phyloP scores from a whole-genome alignment of 768 basidiomycete genomes.

The Termitomyces sp. region DNA sequence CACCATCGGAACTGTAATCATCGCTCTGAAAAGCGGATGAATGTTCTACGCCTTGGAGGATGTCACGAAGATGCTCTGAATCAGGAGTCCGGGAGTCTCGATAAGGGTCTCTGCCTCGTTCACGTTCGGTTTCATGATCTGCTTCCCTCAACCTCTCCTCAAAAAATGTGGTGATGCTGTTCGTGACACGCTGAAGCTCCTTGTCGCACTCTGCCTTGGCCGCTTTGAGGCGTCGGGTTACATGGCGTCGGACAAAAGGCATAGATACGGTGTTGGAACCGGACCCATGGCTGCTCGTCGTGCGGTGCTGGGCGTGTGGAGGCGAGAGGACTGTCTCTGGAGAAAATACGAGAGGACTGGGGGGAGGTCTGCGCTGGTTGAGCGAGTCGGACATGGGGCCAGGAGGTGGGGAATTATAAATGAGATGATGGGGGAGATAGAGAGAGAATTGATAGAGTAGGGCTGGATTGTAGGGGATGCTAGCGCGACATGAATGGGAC shows the following conservation, averaged over 20 bases:
- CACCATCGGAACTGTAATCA: slow-evolving; percentile 77
- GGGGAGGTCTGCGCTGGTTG: slow-evolving; percentile 54
- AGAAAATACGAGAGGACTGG: slow-evolving; percentile 79
- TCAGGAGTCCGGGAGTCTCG: slow-evolving; percentile 58
- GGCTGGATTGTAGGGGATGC: slow-evolving; percentile 3
- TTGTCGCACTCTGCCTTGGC: slow-evolving; percentile 97
- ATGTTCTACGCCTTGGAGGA: slow-evolving; percentile 57
- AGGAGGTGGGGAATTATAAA: slow-evolving; percentile 8
- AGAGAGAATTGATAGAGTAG: slow-evolving; percentile 3
- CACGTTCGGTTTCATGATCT: slow-evolving; percentile 67
- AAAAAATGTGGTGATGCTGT: slow-evolving; percentile 91
- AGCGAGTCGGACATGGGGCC: slow-evolving; percentile 53
- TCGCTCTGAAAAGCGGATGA: slow-evolving; percentile 57
- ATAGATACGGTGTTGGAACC: slow-evolving; percentile 80
- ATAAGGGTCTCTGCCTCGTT: slow-evolving; percentile 42
- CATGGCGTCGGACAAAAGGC: slow-evolving; percentile 91
- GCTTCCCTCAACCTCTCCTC: slow-evolving; percentile 84
- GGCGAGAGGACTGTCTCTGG: slow-evolving; percentile 61
- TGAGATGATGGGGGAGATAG: slow-evolving; percentile 17
- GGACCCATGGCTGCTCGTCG: slow-evolving; percentile 38
- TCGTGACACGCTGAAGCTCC: slow-evolving; percentile 90
- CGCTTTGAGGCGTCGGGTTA: slow-evolving; percentile 86
- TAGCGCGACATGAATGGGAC: slow-evolving; percentile 29
- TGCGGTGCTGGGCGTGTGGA: slow-evolving; percentile 40
- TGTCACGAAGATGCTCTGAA: slow-evolving; percentile 53